Base-by-base conservation (phyloP, 2,329 filamentous ascomycete species). In the Diaporthe citri region DNA sequence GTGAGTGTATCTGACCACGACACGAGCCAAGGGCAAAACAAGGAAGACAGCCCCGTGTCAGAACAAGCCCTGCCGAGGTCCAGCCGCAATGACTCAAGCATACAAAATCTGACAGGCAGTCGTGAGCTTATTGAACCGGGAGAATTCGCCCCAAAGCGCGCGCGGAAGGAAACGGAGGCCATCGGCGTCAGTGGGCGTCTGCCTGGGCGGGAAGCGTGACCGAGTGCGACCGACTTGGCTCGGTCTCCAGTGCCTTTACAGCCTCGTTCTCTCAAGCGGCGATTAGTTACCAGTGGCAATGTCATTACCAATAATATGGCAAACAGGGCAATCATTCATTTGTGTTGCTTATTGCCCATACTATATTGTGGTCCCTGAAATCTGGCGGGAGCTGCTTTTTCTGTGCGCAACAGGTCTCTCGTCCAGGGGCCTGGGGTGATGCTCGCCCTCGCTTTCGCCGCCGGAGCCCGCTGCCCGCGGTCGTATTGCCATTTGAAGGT, bases 401-500 rank as follows among this genome's bases (percentile, higher is more conserved):
- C 8, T 15, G 46, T 28, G 34, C 15, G 9, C 9, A 4, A 20
- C 64, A 69, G 48, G 43, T 34, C 6, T 9, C 48, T 36, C 36
- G 15, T 28, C 48, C 12, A 28, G 36, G 17, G 22, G 15, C 9
- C 48, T 31, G 64, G 64, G 64, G 41, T 69, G 22, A 34, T 34
- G 41, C 41, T 34, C 28, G 25, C 12, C 36, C n/a, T n/a, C 57
- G 36, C 52, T 17, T 28, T 52, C 51, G 51, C n/a, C n/a, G 48
- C 36, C 36, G 20, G 43, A 22, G 43, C 56, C 56, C 31, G 39
- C 25, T 31, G 8, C 2, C 59, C 25, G 64, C 48, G 64, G 64
- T 41, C 48, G 48, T 69, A 28, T 41, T 69, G 48, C 64, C 64
- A 39, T 41, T 52, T 67, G 64, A 36, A 39, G 64, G 64, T 36